Conservation (phyloP, 352 stramenopile species). For the Globisporangium lucens region DNA sequence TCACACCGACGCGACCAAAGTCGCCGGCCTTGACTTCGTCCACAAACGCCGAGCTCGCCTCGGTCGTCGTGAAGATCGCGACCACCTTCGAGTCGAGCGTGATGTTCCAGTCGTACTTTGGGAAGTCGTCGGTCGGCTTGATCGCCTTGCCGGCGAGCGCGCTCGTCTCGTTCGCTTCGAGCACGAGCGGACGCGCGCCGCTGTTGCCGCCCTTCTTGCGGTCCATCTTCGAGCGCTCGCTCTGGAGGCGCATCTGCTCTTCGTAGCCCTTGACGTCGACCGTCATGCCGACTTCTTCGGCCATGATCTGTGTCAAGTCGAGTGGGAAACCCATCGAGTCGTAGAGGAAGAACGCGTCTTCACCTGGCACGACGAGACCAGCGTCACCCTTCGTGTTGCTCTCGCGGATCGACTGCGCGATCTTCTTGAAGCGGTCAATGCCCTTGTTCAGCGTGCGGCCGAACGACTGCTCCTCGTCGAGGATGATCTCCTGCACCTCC, state of each 20-base stretch:
- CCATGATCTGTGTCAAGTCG: conserved; percentile 98
- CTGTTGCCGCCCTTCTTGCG: conserved; percentile 87
- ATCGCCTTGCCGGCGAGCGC: conserved; percentile 84
- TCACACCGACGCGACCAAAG: conserved; percentile 91
- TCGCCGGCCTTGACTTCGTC: conserved; percentile 70
- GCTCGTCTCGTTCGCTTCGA: conserved; percentile 95
- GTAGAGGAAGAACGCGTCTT: conserved; percentile 98
- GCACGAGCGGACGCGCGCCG: conserved; percentile 78
- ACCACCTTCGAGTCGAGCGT: conserved; percentile 83
- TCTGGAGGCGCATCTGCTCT: conserved; percentile 91
- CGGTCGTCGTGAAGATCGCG: conserved; percentile 93
- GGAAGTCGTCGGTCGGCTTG: conserved; percentile 86
- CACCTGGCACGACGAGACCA: conserved; percentile 86
- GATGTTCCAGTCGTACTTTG: conserved; percentile 94
- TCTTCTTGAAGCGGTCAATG: conserved; percentile 87
- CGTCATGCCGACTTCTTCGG: conserved; percentile 92
- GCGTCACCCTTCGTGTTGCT: conserved; percentile 46
- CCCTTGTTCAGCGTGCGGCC: conserved; percentile 94
- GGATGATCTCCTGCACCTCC: conserved; percentile 92
- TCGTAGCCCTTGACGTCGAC: conserved; percentile 94
- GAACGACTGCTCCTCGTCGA: conserved; percentile 97
- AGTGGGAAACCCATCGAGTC: conserved; percentile 99
- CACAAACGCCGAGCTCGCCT: conserved; percentile 82
- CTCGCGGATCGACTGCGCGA: conserved; percentile 70
- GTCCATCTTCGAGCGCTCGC: conserved; percentile 79